Percentiles rank a stretch among this genome's conserved stretches.
These are phyloP conservation scores for Omphalea diandra DNA, from an alignment of 441 rosid species.

Conservation along the genomic window DNA sequence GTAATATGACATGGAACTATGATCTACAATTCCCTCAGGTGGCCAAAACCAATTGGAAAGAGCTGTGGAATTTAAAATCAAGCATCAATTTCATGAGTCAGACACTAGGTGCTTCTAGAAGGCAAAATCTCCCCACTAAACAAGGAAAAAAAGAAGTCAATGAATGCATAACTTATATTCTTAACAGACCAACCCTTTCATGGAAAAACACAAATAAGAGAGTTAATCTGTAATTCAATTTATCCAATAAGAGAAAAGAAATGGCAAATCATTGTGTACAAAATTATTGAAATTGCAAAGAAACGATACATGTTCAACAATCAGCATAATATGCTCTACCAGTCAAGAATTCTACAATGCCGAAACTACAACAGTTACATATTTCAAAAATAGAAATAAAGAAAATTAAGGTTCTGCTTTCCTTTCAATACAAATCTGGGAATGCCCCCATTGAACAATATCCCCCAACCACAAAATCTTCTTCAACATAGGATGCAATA, in stretches of 20 bases:
- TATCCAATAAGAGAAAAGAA: neutral
- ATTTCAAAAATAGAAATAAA: conserved; percentile 27
- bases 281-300: conserved; percentile 41
- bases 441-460: conserved; percentile 34
- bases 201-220: neutral
- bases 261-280: conserved; percentile 17
- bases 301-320: conserved; percentile 50
- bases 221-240: neutral
- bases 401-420: conserved; percentile 32
- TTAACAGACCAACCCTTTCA: neutral
- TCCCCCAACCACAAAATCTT: conserved; percentile 44
- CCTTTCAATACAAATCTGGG: conserved; percentile 36
- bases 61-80: neutral
- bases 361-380: conserved; percentile 53
- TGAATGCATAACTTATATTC: no score
- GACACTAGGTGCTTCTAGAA: neutral
- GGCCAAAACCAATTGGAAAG: neutral
- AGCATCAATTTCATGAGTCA: neutral
- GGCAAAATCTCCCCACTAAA: neutral
- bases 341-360: conserved; percentile 47
- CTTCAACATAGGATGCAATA: conserved; percentile 30
- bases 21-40: neutral
- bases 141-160: neutral
- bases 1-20: neutral
- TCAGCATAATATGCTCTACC: conserved; percentile 49